Conservation (phyloP, 2,329 filamentous ascomycete genomes). For the Eutypa lata region DNA sequence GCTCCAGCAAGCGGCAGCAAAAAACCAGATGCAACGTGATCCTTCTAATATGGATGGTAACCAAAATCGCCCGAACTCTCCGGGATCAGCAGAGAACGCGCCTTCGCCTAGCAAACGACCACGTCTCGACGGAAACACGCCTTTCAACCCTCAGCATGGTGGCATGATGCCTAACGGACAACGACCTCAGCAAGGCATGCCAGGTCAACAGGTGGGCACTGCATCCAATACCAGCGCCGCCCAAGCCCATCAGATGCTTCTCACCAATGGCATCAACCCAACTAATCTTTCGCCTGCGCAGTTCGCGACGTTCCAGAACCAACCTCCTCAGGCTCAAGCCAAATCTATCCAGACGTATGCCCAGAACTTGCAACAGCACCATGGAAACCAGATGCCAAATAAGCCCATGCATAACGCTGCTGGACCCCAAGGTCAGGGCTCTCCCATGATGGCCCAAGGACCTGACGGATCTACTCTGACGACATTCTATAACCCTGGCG, state of each 20-base stretch:
- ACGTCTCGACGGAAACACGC: conserved; percentile 70
- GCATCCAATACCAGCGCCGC: conserved; percentile 36
- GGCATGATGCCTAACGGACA: conserved; percentile 73
- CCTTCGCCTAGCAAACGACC: conserved; percentile 90
- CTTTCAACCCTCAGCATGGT: conserved; percentile 69
- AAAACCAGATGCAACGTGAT: conserved; percentile 82
- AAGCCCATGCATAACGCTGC: conserved; percentile 72
- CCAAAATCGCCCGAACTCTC: conserved; percentile 76
- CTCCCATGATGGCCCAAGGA: conserved; percentile 76
- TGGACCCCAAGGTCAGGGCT: conserved; percentile 73
- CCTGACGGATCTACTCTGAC: conserved; percentile 59
- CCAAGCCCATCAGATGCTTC: conserved; percentile 57
- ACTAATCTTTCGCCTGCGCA: conserved; percentile 70
- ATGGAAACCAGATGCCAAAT: conserved; percentile 76
- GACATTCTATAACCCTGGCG: conserved; percentile 61
- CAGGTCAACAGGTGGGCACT: conserved; percentile 63
- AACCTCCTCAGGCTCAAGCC: conserved; percentile 62
- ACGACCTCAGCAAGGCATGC: conserved; percentile 66
- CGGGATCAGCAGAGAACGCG: conserved; percentile 78
- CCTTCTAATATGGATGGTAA: conserved; percentile 84
- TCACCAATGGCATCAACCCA: conserved; percentile 72
- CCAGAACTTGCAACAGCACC: conserved; percentile 78
- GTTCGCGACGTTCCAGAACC: conserved; percentile 61
- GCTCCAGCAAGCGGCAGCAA: conserved; percentile 59
- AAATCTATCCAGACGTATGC: conserved; percentile 88